These are phyloP conservation scores for Saraca asoca DNA, from an alignment of 331 rosid genomes.

Conservation along the genomic window DNA sequence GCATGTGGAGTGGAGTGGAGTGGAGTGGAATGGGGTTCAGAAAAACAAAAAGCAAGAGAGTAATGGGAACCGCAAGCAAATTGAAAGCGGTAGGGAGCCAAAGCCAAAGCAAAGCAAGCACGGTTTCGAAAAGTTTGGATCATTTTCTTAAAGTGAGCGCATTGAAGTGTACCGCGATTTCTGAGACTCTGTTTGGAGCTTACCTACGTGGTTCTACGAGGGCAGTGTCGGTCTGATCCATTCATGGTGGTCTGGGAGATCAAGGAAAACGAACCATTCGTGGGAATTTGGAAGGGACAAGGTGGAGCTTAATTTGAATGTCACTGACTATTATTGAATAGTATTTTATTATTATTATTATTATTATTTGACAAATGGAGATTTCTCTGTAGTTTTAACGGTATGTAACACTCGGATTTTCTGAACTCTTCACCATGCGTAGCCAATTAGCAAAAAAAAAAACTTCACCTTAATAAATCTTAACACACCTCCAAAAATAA, in stretches of 20 bases:
- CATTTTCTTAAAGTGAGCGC: not conserved
- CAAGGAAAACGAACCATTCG: no score
- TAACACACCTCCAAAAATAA: no score
- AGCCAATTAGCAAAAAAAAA: no score
- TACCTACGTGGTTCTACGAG: slow-evolving; percentile 17
- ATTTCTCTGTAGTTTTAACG: no score
- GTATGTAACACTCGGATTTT: no score
- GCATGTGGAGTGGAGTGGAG: slow-evolving; percentile 35
- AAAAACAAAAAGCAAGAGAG: slow-evolving; percentile 27
- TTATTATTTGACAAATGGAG: not conserved
- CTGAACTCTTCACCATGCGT: no score
- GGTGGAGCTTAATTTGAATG: slow-evolving; percentile 32
- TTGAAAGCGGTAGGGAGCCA: slow-evolving; percentile 20
- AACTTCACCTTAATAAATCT: no score
- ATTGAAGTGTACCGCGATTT: slow-evolving; percentile 13
- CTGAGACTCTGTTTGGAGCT: not conserved
- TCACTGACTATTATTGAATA: not conserved
- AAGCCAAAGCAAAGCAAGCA: not conserved
- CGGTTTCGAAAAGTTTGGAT: slow-evolving; percentile 23
- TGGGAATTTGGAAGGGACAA: not conserved
- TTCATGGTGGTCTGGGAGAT: slow-evolving; percentile 22
- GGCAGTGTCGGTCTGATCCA: slow-evolving; percentile 28
- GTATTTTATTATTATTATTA: not conserved
- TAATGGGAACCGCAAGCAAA: slow-evolving; percentile 14
- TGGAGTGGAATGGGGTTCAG: slow-evolving; percentile 6